Percentiles rank a stretch among this genome's conserved stretches.
Evolutionary conservation across 2,329 filamentous ascomycete genomes (phyloP).

Genomic region (Juglanconis sp.): DNA sequence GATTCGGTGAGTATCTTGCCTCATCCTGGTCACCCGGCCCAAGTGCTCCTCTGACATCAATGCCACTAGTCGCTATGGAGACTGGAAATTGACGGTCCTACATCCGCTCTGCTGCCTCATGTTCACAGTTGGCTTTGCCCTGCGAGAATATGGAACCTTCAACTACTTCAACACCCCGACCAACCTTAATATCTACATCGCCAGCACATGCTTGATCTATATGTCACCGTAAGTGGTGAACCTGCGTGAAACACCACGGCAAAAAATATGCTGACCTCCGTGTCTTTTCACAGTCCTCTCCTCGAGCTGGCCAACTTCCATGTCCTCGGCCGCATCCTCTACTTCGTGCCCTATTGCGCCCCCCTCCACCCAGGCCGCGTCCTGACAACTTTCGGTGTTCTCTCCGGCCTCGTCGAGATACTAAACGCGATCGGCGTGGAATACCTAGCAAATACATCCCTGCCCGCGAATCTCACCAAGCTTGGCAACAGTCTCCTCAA

Average conservation of each 20-base stretch:
- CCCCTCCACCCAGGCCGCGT: conserved; percentile 41
- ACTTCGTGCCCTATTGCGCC: conserved; percentile 53
- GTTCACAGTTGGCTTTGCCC: conserved; percentile 42
- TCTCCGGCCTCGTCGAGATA: conserved; percentile 45
- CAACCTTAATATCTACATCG: conserved; percentile 28
- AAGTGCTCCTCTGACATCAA: not conserved
- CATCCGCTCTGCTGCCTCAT: conserved; percentile 40
- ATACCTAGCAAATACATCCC: conserved; percentile 43
- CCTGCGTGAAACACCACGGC: not conserved
- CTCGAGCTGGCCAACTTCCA: conserved; percentile 56
- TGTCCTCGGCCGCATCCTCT: conserved; percentile 53
- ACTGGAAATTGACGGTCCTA: conserved; percentile 39
- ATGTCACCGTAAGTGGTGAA: conserved; percentile 31
- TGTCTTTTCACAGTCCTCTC: conserved; percentile 26
- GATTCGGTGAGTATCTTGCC: conserved; percentile 4
- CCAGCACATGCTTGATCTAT: conserved; percentile 37
- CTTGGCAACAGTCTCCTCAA: conserved; percentile 46
- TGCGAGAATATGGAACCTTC: conserved; percentile 43
- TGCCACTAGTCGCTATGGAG: conserved; percentile 35
- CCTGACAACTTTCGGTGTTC: conserved; percentile 35
- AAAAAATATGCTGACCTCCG: not conserved
- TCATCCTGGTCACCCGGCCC: not conserved
- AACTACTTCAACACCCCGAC: conserved; percentile 26
- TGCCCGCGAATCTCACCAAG: conserved; percentile 35
- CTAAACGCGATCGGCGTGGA: conserved; percentile 48